These are phyloP conservation scores for Nicotiana sylvestris DNA, from an alignment of 257 asterid genomes.

Conservation along the genomic window DNA sequence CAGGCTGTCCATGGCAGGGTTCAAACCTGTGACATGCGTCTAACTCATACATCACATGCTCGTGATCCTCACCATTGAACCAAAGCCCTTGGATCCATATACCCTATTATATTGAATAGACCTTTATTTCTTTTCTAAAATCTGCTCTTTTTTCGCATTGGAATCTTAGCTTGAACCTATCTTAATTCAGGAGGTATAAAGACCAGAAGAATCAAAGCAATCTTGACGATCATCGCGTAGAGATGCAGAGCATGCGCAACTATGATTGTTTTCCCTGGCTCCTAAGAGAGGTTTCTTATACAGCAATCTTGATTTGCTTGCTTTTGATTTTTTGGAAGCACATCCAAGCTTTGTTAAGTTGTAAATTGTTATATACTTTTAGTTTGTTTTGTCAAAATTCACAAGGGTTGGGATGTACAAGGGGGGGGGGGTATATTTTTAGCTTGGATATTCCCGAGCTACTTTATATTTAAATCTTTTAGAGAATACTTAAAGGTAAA, in stretches of 20 bases:
- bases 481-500: neutral
- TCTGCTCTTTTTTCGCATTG: neutral
- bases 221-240: constrained; percentile 52
- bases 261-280: constrained; percentile 24
- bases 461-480: constrained; percentile 1
- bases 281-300: constrained; percentile 24
- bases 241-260: constrained; percentile 58
- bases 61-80: neutral
- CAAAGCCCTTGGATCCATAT: neutral
- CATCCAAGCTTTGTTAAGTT: constrained; percentile 15
- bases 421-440: constrained; percentile 15
- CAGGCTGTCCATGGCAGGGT: neutral
- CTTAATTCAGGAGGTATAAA: constrained; percentile 54
- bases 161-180: neutral
- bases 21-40: neutral
- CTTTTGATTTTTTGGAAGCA: constrained; percentile 10
- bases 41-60: neutral
- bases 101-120: neutral
- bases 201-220: constrained; percentile 52
- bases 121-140: neutral
- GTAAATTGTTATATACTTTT: constrained; percentile 75
- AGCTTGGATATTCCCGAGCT: constrained; percentile 27
- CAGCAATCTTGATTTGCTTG: constrained; percentile 24
- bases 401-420: constrained; percentile 26
- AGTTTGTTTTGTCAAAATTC: constrained; percentile 45